A percentile compares a stretch with the other conserved stretches of the same genome.
Evolutionary conservation across 129 eudicot species (phyloP).

Genomic region (Oenanthe sinensis): DNA sequence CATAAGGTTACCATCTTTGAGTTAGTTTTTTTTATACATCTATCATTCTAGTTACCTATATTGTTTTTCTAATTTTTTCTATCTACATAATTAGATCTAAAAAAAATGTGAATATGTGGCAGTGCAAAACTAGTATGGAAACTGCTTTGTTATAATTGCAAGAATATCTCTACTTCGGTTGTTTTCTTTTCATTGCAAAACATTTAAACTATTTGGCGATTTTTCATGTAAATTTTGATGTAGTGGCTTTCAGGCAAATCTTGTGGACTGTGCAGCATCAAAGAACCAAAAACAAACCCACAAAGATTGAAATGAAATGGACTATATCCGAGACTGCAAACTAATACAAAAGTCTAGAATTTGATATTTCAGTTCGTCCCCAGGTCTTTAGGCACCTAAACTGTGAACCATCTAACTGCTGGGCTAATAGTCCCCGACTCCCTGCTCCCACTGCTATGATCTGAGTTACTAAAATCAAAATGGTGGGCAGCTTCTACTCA

Average conservation of each 20-base stretch:
- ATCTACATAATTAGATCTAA: no score
- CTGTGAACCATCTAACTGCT: conserved; percentile 43
- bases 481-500: conserved; percentile 44
- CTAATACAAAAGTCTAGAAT: conserved; percentile 18
- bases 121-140: no score
- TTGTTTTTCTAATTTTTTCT: no score
- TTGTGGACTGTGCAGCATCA: background rate
- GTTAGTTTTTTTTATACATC: no score
- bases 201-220: background rate
- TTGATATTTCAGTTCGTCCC: conserved; percentile 5
- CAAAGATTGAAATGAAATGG: conserved; percentile 19
- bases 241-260: background rate
- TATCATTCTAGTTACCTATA: no score
- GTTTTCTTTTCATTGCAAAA: no score
- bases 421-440: conserved; percentile 43
- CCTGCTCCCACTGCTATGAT: conserved; percentile 25
- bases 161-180: no score
- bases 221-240: no score
- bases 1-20: no score
- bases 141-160: no score
- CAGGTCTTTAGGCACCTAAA: conserved; percentile 23
- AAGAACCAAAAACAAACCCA: background rate
- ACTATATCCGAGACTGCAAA: conserved; percentile 22
- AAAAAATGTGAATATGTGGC: no score
- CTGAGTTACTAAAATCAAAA: conserved; percentile 32